phyloP scores from a whole-genome alignment of 306 rosid genomes.

The Cicer pinnatifidum region DNA sequence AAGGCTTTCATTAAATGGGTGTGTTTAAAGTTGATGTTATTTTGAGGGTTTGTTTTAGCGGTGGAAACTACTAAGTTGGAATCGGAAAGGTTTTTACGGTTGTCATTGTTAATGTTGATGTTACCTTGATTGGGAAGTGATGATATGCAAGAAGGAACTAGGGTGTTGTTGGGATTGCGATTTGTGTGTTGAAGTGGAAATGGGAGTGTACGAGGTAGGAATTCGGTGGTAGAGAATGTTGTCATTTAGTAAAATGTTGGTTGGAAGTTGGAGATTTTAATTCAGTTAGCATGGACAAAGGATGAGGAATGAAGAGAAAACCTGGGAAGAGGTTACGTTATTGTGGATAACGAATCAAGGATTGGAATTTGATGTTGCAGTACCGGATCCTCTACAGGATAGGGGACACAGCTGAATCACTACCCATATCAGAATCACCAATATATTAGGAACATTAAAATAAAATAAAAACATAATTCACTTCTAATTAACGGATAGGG shows the following conservation, averaged over 20 bases:
- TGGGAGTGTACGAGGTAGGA: slow-evolving; percentile 60
- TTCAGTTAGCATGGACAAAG: slow-evolving; percentile 40
- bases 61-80: slow-evolving; percentile 34
- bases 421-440: too few relatives aligned
- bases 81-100: slow-evolving; percentile 1
- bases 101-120: slow-evolving; percentile 14
- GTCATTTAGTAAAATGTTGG: slow-evolving; percentile 47
- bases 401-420: too few relatives aligned
- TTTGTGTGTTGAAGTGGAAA: slow-evolving; percentile 36
- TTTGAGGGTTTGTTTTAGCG: slow-evolving; percentile 42
- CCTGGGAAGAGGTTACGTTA: not conserved
- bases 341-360: slow-evolving; percentile 48
- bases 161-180: slow-evolving; percentile 34
- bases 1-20: slow-evolving; percentile 64
- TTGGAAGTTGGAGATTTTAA: not conserved
- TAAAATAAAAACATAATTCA: too few relatives aligned
- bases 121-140: slow-evolving; percentile 41
- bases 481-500: too few relatives aligned
- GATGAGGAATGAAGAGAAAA: not conserved
- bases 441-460: too few relatives aligned
- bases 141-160: slow-evolving; percentile 44
- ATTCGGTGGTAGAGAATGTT: slow-evolving; percentile 58
- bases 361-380: not conserved
- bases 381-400: too few relatives aligned
- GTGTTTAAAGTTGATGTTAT: slow-evolving; percentile 51